Conservation (phyloP, 495 filamentous ascomycete genomes). For the Astrothelium macrocarpum region DNA sequence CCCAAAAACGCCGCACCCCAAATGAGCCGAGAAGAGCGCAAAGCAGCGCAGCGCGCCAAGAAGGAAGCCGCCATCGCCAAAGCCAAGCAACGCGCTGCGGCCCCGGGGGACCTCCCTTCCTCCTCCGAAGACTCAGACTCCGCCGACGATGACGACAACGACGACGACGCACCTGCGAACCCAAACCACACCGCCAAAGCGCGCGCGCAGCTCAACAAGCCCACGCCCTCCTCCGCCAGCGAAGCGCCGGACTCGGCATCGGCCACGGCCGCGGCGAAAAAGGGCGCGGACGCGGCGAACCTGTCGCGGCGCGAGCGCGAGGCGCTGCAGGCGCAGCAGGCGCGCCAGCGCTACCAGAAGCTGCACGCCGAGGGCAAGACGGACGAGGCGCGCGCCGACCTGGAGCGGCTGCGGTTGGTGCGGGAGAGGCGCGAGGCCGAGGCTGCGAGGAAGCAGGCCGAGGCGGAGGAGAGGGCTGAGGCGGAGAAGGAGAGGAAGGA, state of each 20-base stretch:
- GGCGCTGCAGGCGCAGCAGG: constrained; percentile 76
- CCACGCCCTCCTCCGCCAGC: not conserved
- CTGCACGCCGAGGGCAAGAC: constrained; percentile 94
- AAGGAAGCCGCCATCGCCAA: constrained; percentile 81
- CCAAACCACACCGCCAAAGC: constrained; percentile 78
- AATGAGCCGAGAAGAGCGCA: constrained; percentile 78
- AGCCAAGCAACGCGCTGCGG: constrained; percentile 50
- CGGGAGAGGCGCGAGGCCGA: constrained; percentile 80
- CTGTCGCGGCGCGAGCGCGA: constrained; percentile 78
- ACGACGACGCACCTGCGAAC: constrained; percentile 65
- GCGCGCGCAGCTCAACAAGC: constrained; percentile 46
- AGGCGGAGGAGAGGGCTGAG: constrained; percentile 35
- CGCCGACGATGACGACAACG: constrained; percentile 47
- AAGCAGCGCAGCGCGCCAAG: constrained; percentile 77
- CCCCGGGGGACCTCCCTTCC: constrained; percentile 78
- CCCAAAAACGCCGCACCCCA: constrained; percentile 21
- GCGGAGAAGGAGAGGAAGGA: constrained; percentile 33
- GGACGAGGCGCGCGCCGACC: constrained; percentile 87
- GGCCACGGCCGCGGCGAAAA: constrained; percentile 26
- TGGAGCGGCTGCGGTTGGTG: constrained; percentile 71
- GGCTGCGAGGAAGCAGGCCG: constrained; percentile 63
- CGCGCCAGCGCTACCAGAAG: constrained; percentile 86
- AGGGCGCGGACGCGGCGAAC: constrained; percentile 40
- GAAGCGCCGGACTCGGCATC: too few species aligned
- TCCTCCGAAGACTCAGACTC: constrained; percentile 56